A percentile compares a stretch with the other conserved stretches of the same genome.
Evolutionary conservation across 495 filamentous ascomycete genomes (phyloP).

Genomic region (Penicillium cinerascens): DNA sequence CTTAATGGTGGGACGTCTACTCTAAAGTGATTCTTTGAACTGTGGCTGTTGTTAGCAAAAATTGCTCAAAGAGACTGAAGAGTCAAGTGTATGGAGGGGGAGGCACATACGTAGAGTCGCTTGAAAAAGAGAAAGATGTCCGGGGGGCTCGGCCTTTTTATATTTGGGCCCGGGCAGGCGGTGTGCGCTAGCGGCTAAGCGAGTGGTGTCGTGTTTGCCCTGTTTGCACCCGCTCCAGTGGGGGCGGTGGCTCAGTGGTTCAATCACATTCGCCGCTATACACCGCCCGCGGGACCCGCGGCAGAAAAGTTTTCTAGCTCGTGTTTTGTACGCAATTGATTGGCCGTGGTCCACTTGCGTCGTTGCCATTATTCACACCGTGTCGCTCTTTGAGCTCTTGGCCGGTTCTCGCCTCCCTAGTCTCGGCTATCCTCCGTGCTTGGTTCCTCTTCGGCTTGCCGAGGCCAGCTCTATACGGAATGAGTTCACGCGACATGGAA

Average conservation of each 20-base stretch:
- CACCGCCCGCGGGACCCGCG: not conserved
- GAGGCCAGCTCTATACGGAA: not conserved
- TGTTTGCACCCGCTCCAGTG: slow-evolving; percentile 12
- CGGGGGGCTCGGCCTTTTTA: slow-evolving; percentile 25
- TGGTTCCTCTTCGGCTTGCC: not conserved
- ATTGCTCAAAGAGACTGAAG: not conserved
- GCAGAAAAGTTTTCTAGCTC: slow-evolving; percentile 8
- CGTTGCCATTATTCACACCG: slow-evolving; percentile 5
- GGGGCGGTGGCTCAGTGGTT: not conserved
- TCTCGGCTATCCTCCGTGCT: not conserved
- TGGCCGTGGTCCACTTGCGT: not conserved
- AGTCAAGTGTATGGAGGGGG: slow-evolving; percentile 28
- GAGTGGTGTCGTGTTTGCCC: slow-evolving; percentile 27
- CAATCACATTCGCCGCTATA: not conserved
- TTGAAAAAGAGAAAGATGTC: slow-evolving; percentile 38
- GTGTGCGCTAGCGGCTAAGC: slow-evolving; percentile 31
- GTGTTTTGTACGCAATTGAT: not conserved
- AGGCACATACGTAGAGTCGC: slow-evolving; percentile 63
- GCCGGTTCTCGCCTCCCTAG: not conserved
- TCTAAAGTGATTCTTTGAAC: slow-evolving; percentile 91
- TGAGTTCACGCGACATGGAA: too few species aligned
- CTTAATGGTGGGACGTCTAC: slow-evolving; percentile 74
- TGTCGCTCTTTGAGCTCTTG: not conserved
- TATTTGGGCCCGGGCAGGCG: not conserved
- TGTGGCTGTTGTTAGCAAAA: slow-evolving; percentile 39